Conservation (phyloP, 495 filamentous ascomycete species). For the Tuber indicum region DNA sequence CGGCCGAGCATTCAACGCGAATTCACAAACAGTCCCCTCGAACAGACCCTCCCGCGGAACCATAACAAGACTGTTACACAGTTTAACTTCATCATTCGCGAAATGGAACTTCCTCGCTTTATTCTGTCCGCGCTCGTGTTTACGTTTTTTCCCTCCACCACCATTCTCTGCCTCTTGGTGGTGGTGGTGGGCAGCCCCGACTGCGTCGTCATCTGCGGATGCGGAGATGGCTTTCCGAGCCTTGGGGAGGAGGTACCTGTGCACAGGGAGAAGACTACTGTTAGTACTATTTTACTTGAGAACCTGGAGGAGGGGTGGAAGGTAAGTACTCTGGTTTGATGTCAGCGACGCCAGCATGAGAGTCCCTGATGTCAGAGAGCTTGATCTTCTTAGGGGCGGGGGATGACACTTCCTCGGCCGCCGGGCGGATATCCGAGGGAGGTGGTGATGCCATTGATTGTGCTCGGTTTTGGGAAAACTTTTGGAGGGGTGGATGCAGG, state of each 20-base stretch:
- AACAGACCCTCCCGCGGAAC: constrained; percentile 45
- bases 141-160: constrained; percentile 51
- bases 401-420: not conserved
- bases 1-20: constrained; percentile 14
- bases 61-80: constrained; percentile 76
- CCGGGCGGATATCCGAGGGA: constrained; percentile 7
- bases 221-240: constrained; percentile 17
- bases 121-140: constrained; percentile 75
- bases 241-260: constrained; percentile 54
- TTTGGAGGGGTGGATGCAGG: not conserved
- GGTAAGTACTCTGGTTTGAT: constrained; percentile 73
- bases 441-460: constrained; percentile 15
- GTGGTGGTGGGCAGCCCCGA: constrained; percentile 54
- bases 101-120: constrained; percentile 74
- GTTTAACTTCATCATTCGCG: constrained; percentile 65
- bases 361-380: constrained; percentile 43
- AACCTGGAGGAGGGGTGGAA: constrained; percentile 8
- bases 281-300: constrained; percentile 25
- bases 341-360: constrained; percentile 63
- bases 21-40: constrained; percentile 29
- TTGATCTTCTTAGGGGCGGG: constrained; percentile 38
- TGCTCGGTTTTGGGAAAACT: not conserved
- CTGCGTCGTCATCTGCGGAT: constrained; percentile 59
- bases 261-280: constrained; percentile 25
- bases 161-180: constrained; percentile 42